These are phyloP conservation scores for Melocanna baccifera DNA, from an alignment of 176 grass and related monocot species.

Conservation along the genomic window DNA sequence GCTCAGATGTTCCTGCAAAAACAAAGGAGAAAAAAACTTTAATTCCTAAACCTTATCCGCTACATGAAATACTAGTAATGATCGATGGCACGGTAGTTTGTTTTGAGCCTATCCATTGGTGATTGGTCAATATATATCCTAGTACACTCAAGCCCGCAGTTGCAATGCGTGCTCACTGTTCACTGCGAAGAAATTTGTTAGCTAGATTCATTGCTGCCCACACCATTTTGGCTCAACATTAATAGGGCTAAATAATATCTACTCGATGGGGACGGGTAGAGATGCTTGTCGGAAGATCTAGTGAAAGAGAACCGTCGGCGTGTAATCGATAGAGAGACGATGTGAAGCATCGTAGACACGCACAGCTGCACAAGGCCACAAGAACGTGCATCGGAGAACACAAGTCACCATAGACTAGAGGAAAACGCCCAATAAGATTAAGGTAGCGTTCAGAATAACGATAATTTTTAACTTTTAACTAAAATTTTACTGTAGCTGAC, in stretches of 20 bases:
- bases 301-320: neutral
- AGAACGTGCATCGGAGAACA: neutral
- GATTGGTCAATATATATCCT: neutral
- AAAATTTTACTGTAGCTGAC: too few species aligned
- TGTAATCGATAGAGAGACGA: neutral
- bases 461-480: too few species aligned
- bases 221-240: neutral
- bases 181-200: neutral
- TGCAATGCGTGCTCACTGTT: neutral
- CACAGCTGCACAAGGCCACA: too few species aligned
- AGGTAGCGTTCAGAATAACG: too few species aligned
- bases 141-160: neutral
- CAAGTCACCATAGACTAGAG: neutral
- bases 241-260: neutral
- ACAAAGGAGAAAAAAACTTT: neutral
- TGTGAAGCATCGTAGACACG: neutral
- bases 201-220: neutral
- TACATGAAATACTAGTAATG: neutral
- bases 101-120: neutral
- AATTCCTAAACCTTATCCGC: neutral
- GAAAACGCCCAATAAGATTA: neutral
- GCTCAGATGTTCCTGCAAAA: neutral
- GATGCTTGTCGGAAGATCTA: constrained; percentile 23
- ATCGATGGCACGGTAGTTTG: neutral
- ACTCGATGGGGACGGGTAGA: neutral